Conservation (phyloP, 352 stramenopile species). For the Pythium rhizo-oryzae region DNA sequence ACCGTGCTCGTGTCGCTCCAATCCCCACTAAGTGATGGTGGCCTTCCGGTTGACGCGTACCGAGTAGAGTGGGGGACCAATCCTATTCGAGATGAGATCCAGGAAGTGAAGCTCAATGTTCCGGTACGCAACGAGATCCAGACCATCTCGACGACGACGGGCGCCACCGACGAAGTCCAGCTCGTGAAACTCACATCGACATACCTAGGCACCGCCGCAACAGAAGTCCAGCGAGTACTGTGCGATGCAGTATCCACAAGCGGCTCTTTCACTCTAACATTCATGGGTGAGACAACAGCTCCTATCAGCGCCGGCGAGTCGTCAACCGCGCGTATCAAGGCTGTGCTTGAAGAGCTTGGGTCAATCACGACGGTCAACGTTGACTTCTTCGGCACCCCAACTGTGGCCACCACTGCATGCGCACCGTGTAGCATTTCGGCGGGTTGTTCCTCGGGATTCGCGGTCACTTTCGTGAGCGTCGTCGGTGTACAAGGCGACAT, state of each 20-base stretch:
- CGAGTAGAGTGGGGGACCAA: constrained; percentile 88
- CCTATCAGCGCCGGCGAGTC: constrained; percentile 88
- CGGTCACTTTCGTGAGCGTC: constrained; percentile 89
- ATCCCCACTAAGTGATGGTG: constrained; percentile 84
- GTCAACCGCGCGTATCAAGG: constrained; percentile 70
- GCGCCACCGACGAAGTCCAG: constrained; percentile 85
- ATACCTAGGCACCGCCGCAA: constrained; percentile 51
- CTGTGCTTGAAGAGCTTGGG: constrained; percentile 88
- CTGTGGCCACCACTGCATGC: constrained; percentile 59
- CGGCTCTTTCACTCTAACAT: constrained; percentile 87
- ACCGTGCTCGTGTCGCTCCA: constrained; percentile 83
- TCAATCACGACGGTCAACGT: constrained; percentile 89
- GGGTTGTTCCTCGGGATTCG: constrained; percentile 75
- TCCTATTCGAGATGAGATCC: constrained; percentile 85
- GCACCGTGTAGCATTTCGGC: constrained; percentile 51
- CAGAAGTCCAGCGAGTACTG: constrained; percentile 90
- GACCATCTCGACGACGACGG: constrained; percentile 71
- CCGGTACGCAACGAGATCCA: constrained; percentile 77
- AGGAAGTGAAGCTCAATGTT: constrained; percentile 62
- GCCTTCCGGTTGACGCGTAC: constrained; percentile 87
- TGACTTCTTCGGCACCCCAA: constrained; percentile 47
- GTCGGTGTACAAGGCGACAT: constrained; percentile 84
- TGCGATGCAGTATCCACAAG: constrained; percentile 85
- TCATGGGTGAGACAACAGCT: constrained; percentile 88
- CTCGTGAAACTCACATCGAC: constrained; percentile 85